phyloP scores from a whole-genome alignment of 1,284 basidiomycete genomes.

The Malassezia caprae region DNA sequence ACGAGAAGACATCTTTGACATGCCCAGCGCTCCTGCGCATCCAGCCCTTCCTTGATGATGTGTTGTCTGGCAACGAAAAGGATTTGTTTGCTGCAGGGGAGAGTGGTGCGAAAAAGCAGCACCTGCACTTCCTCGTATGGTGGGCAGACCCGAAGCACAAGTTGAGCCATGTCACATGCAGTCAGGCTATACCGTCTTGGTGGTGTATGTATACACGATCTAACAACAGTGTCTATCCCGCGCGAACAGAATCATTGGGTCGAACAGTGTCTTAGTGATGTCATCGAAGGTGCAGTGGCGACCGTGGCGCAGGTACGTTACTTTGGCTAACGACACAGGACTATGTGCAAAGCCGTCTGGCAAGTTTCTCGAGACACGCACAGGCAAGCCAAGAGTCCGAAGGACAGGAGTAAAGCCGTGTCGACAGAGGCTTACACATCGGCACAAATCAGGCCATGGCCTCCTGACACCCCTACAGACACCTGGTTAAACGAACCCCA shows the following conservation, averaged over 20 bases:
- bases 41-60: slow-evolving; percentile 52
- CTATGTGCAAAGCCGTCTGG: slow-evolving; percentile 35
- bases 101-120: background rate
- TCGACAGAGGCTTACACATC: background rate
- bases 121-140: slow-evolving; percentile 30
- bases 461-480: background rate
- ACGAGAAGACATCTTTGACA: slow-evolving; percentile 48
- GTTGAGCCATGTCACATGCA: slow-evolving; percentile 36
- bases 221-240: slow-evolving; percentile 28
- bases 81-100: background rate
- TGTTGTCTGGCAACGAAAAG: background rate
- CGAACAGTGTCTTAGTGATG: slow-evolving; percentile 41
- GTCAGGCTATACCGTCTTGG: slow-evolving; percentile 35
- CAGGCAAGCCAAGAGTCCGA: background rate
- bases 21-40: slow-evolving; percentile 87
- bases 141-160: slow-evolving; percentile 38
- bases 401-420: background rate
- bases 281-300: slow-evolving; percentile 36
- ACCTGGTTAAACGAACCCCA: background rate
- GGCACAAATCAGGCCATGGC: background rate
- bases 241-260: slow-evolving; percentile 44
- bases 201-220: slow-evolving; percentile 30
- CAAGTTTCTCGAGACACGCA: background rate
- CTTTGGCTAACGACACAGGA: slow-evolving; percentile 18
- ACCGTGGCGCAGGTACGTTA: slow-evolving; percentile 27